These are phyloP conservation scores for Marchantia polymorpha DNA, from an alignment of 225 moss, liverwort and hornwort genomes.

Conservation along the genomic window DNA sequence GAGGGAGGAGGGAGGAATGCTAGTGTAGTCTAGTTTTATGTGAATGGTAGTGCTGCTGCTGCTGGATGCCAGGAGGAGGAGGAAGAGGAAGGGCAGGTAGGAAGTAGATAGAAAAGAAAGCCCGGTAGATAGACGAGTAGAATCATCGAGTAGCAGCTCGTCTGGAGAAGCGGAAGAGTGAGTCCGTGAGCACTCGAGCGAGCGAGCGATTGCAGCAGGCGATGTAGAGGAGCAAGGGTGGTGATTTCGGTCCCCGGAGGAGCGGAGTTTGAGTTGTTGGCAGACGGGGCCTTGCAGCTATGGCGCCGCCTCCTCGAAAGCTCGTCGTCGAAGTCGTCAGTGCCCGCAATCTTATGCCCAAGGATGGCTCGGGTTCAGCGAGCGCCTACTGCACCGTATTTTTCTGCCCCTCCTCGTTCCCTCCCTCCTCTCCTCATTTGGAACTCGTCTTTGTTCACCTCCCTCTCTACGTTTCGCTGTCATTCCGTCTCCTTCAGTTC, in stretches of 20 bases:
- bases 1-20: neutral
- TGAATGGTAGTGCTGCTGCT: neutral
- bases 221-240: slow-evolving; percentile 2
- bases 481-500: neutral
- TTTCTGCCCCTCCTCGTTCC: neutral
- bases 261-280: neutral
- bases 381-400: slow-evolving; percentile 38
- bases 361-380: slow-evolving; percentile 46
- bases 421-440: neutral
- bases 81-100: neutral
- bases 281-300: neutral
- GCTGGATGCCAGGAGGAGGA: neutral
- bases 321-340: slow-evolving; percentile 38
- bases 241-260: neutral
- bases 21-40: neutral
- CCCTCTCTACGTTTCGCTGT: neutral
- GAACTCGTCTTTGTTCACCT: neutral
- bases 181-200: neutral
- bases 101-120: neutral
- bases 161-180: too few species aligned
- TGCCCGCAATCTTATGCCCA: slow-evolving; percentile 47
- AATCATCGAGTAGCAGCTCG: neutral
- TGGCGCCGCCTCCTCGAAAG: slow-evolving; percentile 38
- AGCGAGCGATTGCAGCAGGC: neutral
- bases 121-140: neutral